These are phyloP conservation scores for Boletus rex-veris DNA, from an alignment of 768 basidiomycete species.

Conservation along the genomic window DNA sequence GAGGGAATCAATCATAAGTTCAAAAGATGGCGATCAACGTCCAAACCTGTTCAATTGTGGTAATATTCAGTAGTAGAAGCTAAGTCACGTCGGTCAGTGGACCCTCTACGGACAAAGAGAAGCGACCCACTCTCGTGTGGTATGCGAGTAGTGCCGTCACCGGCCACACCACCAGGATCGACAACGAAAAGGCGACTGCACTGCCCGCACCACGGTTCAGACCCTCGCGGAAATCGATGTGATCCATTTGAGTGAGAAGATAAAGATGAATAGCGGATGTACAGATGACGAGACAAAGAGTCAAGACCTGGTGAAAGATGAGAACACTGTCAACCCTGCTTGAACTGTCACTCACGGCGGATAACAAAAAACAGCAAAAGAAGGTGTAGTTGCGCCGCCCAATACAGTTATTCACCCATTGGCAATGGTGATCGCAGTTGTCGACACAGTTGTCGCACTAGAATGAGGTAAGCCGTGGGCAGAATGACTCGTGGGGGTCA, in stretches of 20 bases:
- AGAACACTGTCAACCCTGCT: not conserved
- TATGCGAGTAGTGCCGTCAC: slow-evolving; percentile 76
- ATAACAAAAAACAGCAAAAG: slow-evolving; percentile 84
- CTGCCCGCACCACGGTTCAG: slow-evolving; percentile 61
- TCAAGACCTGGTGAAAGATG: slow-evolving; percentile 51
- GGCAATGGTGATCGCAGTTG: slow-evolving; percentile 88
- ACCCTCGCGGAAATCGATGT: slow-evolving; percentile 47
- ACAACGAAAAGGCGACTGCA: slow-evolving; percentile 73
- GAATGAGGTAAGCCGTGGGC: not conserved
- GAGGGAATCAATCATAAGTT: slow-evolving; percentile 6
- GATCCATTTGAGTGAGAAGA: slow-evolving; percentile 53
- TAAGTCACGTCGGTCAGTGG: slow-evolving; percentile 27
- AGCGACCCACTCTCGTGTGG: slow-evolving; percentile 72
- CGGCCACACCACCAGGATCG: slow-evolving; percentile 77
- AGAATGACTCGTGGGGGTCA: not conserved
- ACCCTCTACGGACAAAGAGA: not conserved
- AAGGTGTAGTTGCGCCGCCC: slow-evolving; percentile 92
- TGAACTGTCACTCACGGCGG: slow-evolving; percentile 51
- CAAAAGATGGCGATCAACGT: slow-evolving; percentile 10
- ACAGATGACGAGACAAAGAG: slow-evolving; percentile 70
- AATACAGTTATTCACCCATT: slow-evolving; percentile 94
- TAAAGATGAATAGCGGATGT: slow-evolving; percentile 83
- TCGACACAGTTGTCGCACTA: slow-evolving; percentile 98
- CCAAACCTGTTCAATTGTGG: slow-evolving; percentile 93
- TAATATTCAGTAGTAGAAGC: slow-evolving; percentile 82